Percentiles rank a stretch among this genome's conserved stretches.
Conservation (phyloP, 1,284 basidiomycete species). For the Ustilago crameri region DNA sequence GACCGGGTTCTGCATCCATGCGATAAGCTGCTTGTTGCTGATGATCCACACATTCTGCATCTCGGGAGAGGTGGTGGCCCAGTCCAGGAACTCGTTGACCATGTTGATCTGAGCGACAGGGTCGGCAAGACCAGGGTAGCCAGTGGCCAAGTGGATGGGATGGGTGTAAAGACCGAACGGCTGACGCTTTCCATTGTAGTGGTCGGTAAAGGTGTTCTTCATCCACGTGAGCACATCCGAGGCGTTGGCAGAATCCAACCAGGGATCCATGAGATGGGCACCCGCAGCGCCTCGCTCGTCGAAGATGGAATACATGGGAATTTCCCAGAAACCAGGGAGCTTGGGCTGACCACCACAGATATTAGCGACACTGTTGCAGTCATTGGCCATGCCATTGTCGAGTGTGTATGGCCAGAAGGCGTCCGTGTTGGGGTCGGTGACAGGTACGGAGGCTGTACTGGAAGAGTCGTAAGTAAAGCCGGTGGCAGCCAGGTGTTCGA, state of each 20-base stretch:
- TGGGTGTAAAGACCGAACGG: conserved; percentile 85
- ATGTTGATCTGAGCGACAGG: conserved; percentile 66
- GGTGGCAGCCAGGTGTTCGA: conserved; percentile 72
- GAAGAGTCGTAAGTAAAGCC: conserved; percentile 81
- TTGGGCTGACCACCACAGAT: conserved; percentile 79
- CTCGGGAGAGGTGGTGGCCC: conserved; percentile 71
- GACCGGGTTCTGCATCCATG: conserved; percentile 79
- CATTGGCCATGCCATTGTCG: conserved; percentile 79
- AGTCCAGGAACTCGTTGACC: conserved; percentile 83
- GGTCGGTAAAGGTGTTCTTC: conserved; percentile 78
- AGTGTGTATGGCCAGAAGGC: conserved; percentile 72
- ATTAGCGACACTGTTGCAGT: conserved; percentile 74
- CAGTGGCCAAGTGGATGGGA: conserved; percentile 79
- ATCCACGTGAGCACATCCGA: conserved; percentile 76
- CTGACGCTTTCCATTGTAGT: conserved; percentile 76
- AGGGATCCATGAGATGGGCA: conserved; percentile 80
- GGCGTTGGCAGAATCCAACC: conserved; percentile 72
- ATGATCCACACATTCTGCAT: conserved; percentile 80
- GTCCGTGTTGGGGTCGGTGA: conserved; percentile 77
- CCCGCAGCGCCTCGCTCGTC: conserved; percentile 50
- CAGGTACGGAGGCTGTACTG: conserved; percentile 76
- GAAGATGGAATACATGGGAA: conserved; percentile 57
- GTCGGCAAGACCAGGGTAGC: conserved; percentile 62
- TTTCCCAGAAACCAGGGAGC: conserved; percentile 74
- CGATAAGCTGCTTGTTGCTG: conserved; percentile 78